Percentiles rank a stretch among this genome's conserved stretches.
These are phyloP conservation scores for Zygoascus ofunaensis DNA, from an alignment of 805 yeast genomes.

Conservation along the genomic window DNA sequence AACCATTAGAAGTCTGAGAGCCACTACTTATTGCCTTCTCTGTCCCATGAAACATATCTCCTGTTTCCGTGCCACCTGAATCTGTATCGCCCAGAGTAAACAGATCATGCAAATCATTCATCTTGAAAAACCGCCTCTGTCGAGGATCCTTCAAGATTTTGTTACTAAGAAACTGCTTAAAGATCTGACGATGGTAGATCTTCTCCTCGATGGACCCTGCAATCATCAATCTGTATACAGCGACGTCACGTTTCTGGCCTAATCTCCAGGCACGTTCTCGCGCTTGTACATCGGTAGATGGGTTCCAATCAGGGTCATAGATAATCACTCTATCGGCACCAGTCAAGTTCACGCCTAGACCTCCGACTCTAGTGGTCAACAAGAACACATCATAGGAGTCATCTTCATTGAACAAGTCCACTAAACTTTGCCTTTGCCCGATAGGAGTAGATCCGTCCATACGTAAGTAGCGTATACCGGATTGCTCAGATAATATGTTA, in stretches of 20 bases:
- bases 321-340: slow-evolving; percentile 94
- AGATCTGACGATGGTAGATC: slow-evolving; percentile 92
- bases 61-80: slow-evolving; percentile 55
- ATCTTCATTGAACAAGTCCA: slow-evolving; percentile 68
- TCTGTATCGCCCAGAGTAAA: slow-evolving; percentile 69
- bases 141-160: slow-evolving; percentile 93
- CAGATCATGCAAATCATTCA: slow-evolving; percentile 82
- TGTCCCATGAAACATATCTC: slow-evolving; percentile 47
- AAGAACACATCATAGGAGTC: slow-evolving; percentile 54
- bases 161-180: slow-evolving; percentile 87
- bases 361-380: slow-evolving; percentile 92
- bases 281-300: slow-evolving; percentile 95
- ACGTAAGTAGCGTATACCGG: slow-evolving; percentile 46
- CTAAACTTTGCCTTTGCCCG: slow-evolving; percentile 62
- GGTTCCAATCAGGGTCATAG: slow-evolving; percentile 98
- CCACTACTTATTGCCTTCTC: slow-evolving; percentile 11
- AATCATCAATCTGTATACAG: slow-evolving; percentile 83
- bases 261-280: slow-evolving; percentile 95
- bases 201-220: slow-evolving; percentile 96
- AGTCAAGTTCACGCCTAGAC: slow-evolving; percentile 85
- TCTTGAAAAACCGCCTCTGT: slow-evolving; percentile 85
- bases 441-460: slow-evolving; percentile 96
- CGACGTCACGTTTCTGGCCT: slow-evolving; percentile 88
- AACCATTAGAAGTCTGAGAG: no score
- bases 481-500: slow-evolving; percentile 28